A percentile compares a stretch with the other conserved stretches of the same genome.
phyloP scores from a whole-genome alignment of 768 basidiomycete genomes.

The Serendipita sp. region DNA sequence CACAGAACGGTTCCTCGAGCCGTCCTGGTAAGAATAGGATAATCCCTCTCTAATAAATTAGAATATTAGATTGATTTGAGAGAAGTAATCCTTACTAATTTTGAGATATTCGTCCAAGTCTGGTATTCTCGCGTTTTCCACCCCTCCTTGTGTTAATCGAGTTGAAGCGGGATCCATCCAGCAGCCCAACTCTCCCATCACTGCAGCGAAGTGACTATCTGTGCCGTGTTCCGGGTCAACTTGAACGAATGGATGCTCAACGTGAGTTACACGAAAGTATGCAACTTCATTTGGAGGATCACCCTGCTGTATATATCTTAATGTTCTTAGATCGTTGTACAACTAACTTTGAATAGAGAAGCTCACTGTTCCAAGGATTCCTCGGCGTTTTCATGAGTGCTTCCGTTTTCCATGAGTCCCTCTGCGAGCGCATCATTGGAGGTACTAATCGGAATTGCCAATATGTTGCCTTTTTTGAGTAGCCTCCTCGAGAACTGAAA shows the following conservation, averaged over 20 bases:
- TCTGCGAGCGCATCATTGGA: slow-evolving; percentile 22
- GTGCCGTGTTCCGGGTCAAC: slow-evolving; percentile 23
- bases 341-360: too few relatives aligned
- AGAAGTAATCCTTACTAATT: slow-evolving; percentile 28
- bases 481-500: slow-evolving; percentile 41
- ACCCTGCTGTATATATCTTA: not conserved
- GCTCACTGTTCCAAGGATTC: not conserved
- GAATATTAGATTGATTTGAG: not conserved
- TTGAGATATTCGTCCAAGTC: slow-evolving; percentile 34
- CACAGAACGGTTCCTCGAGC: not conserved
- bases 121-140: slow-evolving; percentile 51
- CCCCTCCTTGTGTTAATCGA: slow-evolving; percentile 61
- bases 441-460: slow-evolving; percentile 48
- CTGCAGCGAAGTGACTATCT: slow-evolving; percentile 40
- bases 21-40: not conserved
- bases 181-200: slow-evolving; percentile 63
- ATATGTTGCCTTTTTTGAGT: slow-evolving; percentile 58
- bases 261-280: slow-evolving; percentile 64
- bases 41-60: not conserved
- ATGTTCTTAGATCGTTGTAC: too few relatives aligned
- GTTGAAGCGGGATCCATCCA: slow-evolving; percentile 65
- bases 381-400: slow-evolving; percentile 13
- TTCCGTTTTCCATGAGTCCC: slow-evolving; percentile 12
- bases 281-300: slow-evolving; percentile 32
- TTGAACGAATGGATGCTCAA: slow-evolving; percentile 46